Percentiles rank a stretch among this genome's conserved stretches.
Evolutionary conservation across 176 grass and related monocot species (phyloP).

Genomic region (Luzula sylvatica): DNA sequence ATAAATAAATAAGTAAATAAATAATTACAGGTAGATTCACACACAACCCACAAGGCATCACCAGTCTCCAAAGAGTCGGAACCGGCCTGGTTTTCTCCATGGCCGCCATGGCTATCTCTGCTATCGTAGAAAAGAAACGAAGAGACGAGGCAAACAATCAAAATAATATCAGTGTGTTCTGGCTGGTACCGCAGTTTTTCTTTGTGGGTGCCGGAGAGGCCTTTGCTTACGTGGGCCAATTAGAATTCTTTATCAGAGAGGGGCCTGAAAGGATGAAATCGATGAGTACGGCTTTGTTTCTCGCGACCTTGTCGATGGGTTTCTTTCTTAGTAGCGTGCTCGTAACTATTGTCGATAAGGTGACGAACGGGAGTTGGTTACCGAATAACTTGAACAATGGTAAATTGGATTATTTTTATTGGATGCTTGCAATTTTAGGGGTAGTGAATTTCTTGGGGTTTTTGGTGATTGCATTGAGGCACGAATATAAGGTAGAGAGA

Average conservation of each 20-base stretch:
- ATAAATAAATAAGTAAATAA: background rate
- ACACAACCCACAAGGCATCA: slow-evolving; percentile 40
- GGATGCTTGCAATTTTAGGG: slow-evolving; percentile 53
- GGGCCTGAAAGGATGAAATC: slow-evolving; percentile 61
- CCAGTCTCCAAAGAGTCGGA: slow-evolving; percentile 50
- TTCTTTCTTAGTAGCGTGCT: slow-evolving; percentile 68
- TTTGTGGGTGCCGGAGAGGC: slow-evolving; percentile 59
- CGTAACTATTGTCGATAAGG: slow-evolving; percentile 29
- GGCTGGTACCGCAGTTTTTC: slow-evolving; percentile 73
- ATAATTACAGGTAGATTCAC: slow-evolving; percentile 29
- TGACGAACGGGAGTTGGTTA: slow-evolving; percentile 36
- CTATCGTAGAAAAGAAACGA: slow-evolving; percentile 46
- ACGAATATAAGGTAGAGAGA: slow-evolving; percentile 43
- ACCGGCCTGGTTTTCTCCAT: slow-evolving; percentile 32
- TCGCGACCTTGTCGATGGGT: slow-evolving; percentile 48
- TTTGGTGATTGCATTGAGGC: slow-evolving; percentile 29
- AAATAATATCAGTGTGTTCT: slow-evolving; percentile 30
- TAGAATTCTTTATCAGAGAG: slow-evolving; percentile 70
- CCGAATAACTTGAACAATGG: slow-evolving; percentile 39
- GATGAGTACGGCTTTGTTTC: slow-evolving; percentile 53
- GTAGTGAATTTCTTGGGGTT: slow-evolving; percentile 43
- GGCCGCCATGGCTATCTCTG: slow-evolving; percentile 39
- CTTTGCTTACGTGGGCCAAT: slow-evolving; percentile 67
- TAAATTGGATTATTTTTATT: slow-evolving; percentile 57
- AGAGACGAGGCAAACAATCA: slow-evolving; percentile 11